phyloP scores from a whole-genome alignment of 768 basidiomycete genomes.

The Fibroporia radiculosa region DNA sequence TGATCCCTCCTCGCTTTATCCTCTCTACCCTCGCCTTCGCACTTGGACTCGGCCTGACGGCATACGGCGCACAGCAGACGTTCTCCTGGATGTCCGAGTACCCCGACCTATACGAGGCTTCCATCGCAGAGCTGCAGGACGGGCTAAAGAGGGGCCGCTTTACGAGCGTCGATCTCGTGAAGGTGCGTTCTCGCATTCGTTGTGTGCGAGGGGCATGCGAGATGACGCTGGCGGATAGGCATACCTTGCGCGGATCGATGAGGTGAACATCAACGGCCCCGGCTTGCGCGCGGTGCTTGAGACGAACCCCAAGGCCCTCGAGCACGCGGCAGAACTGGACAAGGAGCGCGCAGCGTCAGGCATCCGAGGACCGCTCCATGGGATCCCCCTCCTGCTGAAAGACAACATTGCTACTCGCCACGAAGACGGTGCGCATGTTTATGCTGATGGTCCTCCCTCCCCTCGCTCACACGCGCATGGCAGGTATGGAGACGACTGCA shows the following conservation, averaged over 20 bases:
- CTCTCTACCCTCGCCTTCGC: too few relatives aligned
- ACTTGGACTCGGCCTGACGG: too few relatives aligned
- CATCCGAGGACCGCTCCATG: slow-evolving; percentile 24
- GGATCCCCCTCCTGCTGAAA: slow-evolving; percentile 29
- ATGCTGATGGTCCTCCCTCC: neutral
- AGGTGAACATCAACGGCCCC: slow-evolving; percentile 55
- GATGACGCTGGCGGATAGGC: slow-evolving; percentile 32
- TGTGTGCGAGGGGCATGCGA: neutral
- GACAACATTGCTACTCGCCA: slow-evolving; percentile 28
- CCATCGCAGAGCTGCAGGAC: slow-evolving; percentile 39
- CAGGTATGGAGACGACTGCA: slow-evolving; percentile 29
- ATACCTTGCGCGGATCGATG: slow-evolving; percentile 56
- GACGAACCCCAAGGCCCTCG: slow-evolving; percentile 43
- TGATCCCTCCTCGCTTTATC: neutral
- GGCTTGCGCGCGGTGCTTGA: slow-evolving; percentile 52
- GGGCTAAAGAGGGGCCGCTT: slow-evolving; percentile 46
- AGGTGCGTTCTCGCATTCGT: slow-evolving; percentile 28
- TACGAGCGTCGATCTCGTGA: slow-evolving; percentile 54
- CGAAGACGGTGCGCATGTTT: slow-evolving; percentile 19
- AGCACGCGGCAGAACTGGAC: slow-evolving; percentile 36
- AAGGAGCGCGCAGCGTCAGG: slow-evolving; percentile 16
- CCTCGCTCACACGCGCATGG: neutral
- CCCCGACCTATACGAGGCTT: slow-evolving; percentile 60
- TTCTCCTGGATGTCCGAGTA: too few relatives aligned
- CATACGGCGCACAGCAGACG: too few relatives aligned